These are phyloP conservation scores for Simplicillium sp. DNA, from an alignment of 2,329 filamentous ascomycete genomes.

Conservation along the genomic window DNA sequence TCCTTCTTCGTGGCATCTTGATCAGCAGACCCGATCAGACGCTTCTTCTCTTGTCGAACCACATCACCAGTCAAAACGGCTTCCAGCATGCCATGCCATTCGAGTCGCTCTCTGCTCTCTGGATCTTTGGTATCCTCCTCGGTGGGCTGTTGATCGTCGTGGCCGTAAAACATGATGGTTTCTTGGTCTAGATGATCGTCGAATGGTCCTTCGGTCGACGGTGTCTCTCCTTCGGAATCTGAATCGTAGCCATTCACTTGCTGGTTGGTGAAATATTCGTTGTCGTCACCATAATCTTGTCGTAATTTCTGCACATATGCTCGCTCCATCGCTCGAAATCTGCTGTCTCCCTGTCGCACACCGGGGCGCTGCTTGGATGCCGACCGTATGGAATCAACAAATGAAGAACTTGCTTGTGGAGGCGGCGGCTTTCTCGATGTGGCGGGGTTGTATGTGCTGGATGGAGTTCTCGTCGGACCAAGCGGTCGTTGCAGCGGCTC, in stretches of 20 bases:
- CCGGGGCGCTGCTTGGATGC: conserved; percentile 39
- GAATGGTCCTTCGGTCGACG: conserved; percentile 71
- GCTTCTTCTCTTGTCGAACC: conserved; percentile 95
- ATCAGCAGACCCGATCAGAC: conserved; percentile 70
- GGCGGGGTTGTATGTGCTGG: conserved; percentile 69
- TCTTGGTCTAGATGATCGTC: conserved; percentile 89
- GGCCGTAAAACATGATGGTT: conserved; percentile 84
- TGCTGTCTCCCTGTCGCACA: conserved; percentile 29
- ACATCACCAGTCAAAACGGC: conserved; percentile 95
- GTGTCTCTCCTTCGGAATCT: conserved; percentile 84
- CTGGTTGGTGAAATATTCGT: conserved; percentile 65
- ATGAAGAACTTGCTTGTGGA: conserved; percentile 32
- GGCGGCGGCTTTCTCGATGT: conserved; percentile 38
- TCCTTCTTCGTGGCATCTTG: conserved; percentile 50
- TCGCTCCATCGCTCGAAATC: conserved; percentile 62
- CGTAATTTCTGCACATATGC: conserved; percentile 89
- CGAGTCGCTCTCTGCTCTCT: conserved; percentile 77
- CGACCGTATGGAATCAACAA: conserved; percentile 36
- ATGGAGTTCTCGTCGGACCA: conserved; percentile 63
- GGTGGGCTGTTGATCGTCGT: conserved; percentile 80
- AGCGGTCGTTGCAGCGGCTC: conserved; percentile 52
- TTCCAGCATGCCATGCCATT: conserved; percentile 97
- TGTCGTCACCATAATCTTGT: conserved; percentile 45
- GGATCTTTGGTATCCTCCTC: conserved; percentile 85
- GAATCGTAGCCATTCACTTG: conserved; percentile 60